Evolutionary conservation across 768 basidiomycete species (phyloP).

Genomic region (Exsudoporus frostii): DNA sequence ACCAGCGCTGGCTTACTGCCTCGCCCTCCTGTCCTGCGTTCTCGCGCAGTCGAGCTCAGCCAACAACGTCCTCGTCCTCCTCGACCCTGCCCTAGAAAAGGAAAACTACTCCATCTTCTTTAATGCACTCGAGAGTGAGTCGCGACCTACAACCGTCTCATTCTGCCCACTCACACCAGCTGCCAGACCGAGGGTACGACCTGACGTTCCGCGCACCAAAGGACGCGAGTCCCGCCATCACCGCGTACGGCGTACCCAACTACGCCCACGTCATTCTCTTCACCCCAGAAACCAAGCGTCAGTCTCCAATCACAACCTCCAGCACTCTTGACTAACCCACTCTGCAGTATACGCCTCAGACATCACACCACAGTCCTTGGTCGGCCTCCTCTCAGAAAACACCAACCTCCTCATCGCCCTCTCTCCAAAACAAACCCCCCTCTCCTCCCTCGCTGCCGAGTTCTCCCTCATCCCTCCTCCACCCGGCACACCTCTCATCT

Average conservation of each 20-base stretch:
- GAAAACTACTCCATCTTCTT: slow-evolving; percentile 82
- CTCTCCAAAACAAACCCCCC: slow-evolving; percentile 68
- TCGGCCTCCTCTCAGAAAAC: slow-evolving; percentile 61
- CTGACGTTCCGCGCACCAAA: slow-evolving; percentile 85
- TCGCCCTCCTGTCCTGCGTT: slow-evolving; percentile 25
- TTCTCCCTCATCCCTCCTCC: slow-evolving; percentile 89
- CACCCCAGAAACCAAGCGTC: slow-evolving; percentile 83
- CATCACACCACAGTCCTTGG: slow-evolving; percentile 77
- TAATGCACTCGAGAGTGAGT: slow-evolving; percentile 66
- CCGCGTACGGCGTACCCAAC: slow-evolving; percentile 66
- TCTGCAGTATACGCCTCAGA: slow-evolving; percentile 63
- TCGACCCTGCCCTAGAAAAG: slow-evolving; percentile 68
- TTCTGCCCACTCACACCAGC: neutral
- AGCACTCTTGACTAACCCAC: neutral
- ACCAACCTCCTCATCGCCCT: slow-evolving; percentile 86
- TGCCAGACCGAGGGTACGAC: slow-evolving; percentile 74
- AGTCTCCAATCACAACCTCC: neutral
- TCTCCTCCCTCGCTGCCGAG: slow-evolving; percentile 80
- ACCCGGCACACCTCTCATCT: slow-evolving; percentile 77
- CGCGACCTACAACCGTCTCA: neutral
- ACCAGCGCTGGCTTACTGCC: slow-evolving; percentile 26
- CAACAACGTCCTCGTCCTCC: slow-evolving; percentile 77
- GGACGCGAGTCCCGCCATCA: slow-evolving; percentile 61
- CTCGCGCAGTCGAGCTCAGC: slow-evolving; percentile 75
- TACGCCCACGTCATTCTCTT: slow-evolving; percentile 89